Evolutionary conservation across 1,139 yeast species (phyloP).

Genomic region (Pichia sp.): DNA sequence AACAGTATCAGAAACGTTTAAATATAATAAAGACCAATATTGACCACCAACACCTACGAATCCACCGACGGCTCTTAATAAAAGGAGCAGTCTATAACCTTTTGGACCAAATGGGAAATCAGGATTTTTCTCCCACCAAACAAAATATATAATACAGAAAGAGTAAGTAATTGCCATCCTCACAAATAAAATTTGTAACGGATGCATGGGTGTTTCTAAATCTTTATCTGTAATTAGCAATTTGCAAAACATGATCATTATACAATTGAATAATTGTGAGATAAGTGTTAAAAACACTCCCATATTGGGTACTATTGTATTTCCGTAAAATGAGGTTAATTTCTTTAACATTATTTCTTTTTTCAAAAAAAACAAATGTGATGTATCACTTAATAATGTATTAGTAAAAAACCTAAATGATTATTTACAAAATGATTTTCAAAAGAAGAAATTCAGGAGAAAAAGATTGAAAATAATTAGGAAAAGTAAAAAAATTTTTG

Average conservation of each 20-base stretch:
- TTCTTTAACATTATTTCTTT: background rate
- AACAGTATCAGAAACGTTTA: slow-evolving; percentile 60
- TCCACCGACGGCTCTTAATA: slow-evolving; percentile 67
- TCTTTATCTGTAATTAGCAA: slow-evolving; percentile 56
- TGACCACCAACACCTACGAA: slow-evolving; percentile 48
- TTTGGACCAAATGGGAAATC: slow-evolving; percentile 71
- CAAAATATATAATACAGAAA: slow-evolving; percentile 38
- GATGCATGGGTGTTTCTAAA: slow-evolving; percentile 55
- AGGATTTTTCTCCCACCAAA: slow-evolving; percentile 38
- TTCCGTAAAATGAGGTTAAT: slow-evolving; percentile 12
- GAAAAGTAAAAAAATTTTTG: too few species aligned
- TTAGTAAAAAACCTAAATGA: too few species aligned
- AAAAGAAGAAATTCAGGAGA: too few species aligned
- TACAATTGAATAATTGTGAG: slow-evolving; percentile 66
- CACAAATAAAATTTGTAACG: slow-evolving; percentile 67
- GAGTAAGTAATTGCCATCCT: slow-evolving; percentile 69
- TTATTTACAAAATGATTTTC: too few species aligned
- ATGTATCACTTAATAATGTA: too few species aligned
- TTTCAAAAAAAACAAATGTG: too few species aligned
- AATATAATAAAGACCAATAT: slow-evolving; percentile 67
- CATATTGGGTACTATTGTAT: slow-evolving; percentile 21
- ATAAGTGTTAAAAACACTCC: slow-evolving; percentile 38
- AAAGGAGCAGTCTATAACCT: slow-evolving; percentile 42
- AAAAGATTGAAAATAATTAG: too few species aligned
- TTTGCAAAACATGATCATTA: slow-evolving; percentile 73